Base-by-base conservation (phyloP, 129 eudicot genomes). In the Cynara cardunculus region DNA sequence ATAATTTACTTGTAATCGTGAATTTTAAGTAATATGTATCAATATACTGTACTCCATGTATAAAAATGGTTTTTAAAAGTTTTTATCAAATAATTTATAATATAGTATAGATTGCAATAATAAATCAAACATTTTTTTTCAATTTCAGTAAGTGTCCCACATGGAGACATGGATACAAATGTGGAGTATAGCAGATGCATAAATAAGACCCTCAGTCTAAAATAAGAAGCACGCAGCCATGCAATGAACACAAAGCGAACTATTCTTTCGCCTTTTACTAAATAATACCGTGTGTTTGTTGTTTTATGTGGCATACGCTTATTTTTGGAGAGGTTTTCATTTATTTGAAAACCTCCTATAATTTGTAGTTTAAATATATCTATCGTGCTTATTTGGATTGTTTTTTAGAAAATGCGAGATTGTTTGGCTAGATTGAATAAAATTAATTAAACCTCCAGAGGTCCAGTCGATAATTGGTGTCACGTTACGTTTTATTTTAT, bases 191-290 rank as follows among this genome's bases (percentile, higher is more conserved):
- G 59, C 59, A 44, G 59, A 13, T 44, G 59, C 2, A 44, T 44
- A 44, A 44, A 12, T 2, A 44, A 44, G 59, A n/a, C 59, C n/a
- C 18, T 44, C 59, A 44, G 18, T 44, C 3, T 11, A 2, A 5
- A 13, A 0, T 8, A 16, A 12, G 3, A 13, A 0, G 0, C 49
- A 71, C 5, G 75, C 78, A 41, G 78, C 78, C 78, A 78, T 78
- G 83, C 74, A 18, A 56, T 88, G 87, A 89, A 82, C 94, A 83
- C 93, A 91, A 83, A 89, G 91, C 87, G 86, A 91, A 89, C 90
- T 85, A 89, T 91, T 91, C 90, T 89, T 91, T 91, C 89, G 91
- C 91, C 93, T 89, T 91, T 91, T 91, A 89, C 91, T 91, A 91
- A 91, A 91, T 91, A 87, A 87, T 91, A 91, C 91, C 85, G 87